Evolutionary conservation across 352 stramenopile species (phyloP).

Genomic region (Thalassiosira hispida): DNA sequence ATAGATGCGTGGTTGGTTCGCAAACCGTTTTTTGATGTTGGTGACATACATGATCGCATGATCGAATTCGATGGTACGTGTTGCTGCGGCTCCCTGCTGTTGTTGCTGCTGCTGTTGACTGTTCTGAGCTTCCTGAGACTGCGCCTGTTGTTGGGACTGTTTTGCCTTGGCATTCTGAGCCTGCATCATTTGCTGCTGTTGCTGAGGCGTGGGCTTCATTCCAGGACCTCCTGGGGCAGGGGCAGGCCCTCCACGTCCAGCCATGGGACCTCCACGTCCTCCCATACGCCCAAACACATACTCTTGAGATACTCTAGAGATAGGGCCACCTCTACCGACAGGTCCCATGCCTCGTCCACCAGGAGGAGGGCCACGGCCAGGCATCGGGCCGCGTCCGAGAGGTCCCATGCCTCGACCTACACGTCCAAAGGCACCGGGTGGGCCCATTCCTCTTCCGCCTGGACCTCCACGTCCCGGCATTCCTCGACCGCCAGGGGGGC

Average conservation of each 20-base stretch:
- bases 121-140: slow-evolving; percentile 1
- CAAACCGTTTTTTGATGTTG: slow-evolving; percentile 98
- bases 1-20: slow-evolving; percentile 96
- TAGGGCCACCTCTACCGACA: slow-evolving; percentile 15
- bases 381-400: slow-evolving; percentile 15
- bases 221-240: slow-evolving; percentile 26
- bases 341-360: slow-evolving; percentile 15
- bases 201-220: slow-evolving; percentile 16
- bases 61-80: slow-evolving; percentile 93
- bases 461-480: slow-evolving; percentile 13
- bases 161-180: slow-evolving; percentile 16
- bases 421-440: slow-evolving; percentile 17
- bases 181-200: slow-evolving; percentile 10
- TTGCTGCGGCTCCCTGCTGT: slow-evolving; percentile 4
- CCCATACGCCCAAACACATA: neutral
- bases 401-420: slow-evolving; percentile 25
- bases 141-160: slow-evolving; percentile 8
- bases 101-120: slow-evolving; percentile 1
- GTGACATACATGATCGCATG: slow-evolving; percentile 99
- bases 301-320: neutral
- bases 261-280: slow-evolving; percentile 27
- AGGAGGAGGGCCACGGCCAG: slow-evolving; percentile 18
- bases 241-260: slow-evolving; percentile 31
- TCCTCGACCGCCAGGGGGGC: slow-evolving; percentile 1
- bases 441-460: slow-evolving; percentile 26